Base-by-base conservation (phyloP, 116 monocot species). In the Posidonia oceanica region DNA sequence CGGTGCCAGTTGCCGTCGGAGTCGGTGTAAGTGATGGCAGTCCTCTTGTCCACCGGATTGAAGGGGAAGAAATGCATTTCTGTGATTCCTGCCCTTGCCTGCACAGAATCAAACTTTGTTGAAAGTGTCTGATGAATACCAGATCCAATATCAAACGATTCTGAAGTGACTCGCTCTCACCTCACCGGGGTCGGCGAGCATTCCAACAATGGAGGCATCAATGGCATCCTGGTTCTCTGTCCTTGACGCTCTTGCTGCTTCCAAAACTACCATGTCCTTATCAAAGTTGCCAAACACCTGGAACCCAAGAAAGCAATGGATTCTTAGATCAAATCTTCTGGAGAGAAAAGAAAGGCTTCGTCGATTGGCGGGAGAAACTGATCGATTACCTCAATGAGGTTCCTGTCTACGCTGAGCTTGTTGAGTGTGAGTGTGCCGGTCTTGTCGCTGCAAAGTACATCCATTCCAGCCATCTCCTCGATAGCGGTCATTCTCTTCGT, bases 401-500 rank as follows among this genome's bases (percentile, higher is more conserved):
- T 80, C 60, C 81, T 85, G 74, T 89, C 89, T 14, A 94, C 89
- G 12, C 79, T 83, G 58, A 94, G 84, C 74, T 89, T 89, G 78
- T 94, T 94, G 54, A 94, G 83, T 40, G 94, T 89, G n/a, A 94
- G 85, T 5, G 94, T 94, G 40, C 94, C 94, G 14, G 94, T 94
- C 57, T 94, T 94, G 65, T 94, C 89, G 52, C 89, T 89, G 77
- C 94, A 94, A 18, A 94, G 83, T 7, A 94, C 94, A 54, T 94
- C 89, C 94, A 94, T 94, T 4, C 94, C 94, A 4, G 94, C 94
- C 94, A 94, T 94, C 75, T 94, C 94, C 69, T 89, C 94, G 36
- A 94, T 94, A 11, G 94, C 94, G 7, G 94, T 94, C 94, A 94
- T 94, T 56, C 94, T 79, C 81, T 94, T 94, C 0, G 94, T 94